A percentile compares a stretch with the other conserved stretches of the same genome.
Evolutionary conservation across 768 basidiomycete species (phyloP).

Genomic region (Amanita molliuscula): DNA sequence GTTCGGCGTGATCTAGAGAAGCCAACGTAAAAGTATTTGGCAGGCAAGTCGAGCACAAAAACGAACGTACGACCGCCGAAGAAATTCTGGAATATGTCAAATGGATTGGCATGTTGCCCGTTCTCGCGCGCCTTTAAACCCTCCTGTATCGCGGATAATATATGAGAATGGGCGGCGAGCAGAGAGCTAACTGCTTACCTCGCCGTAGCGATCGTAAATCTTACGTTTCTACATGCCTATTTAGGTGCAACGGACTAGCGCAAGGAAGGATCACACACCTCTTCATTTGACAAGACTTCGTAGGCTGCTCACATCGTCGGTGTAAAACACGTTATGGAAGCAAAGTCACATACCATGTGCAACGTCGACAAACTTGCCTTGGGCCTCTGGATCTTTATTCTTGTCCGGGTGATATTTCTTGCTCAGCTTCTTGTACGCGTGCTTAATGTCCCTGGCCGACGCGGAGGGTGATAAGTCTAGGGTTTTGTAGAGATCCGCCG

Average conservation of each 20-base stretch:
- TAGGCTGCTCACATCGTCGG: constrained; percentile 48
- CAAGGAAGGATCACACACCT: constrained; percentile 36
- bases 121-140: constrained; percentile 88
- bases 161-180: constrained; percentile 1
- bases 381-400: constrained; percentile 76
- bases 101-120: constrained; percentile 82
- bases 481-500: constrained; percentile 73
- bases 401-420: constrained; percentile 93
- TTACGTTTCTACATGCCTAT: constrained; percentile 58
- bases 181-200: constrained; percentile 32
- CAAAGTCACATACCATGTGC: constrained; percentile 55
- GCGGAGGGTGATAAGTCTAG: constrained; percentile 75
- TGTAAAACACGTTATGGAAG: background rate
- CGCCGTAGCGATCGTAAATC: constrained; percentile 92
- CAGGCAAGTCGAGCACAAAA: background rate
- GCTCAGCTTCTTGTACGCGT: constrained; percentile 85
- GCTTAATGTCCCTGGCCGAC: constrained; percentile 80
- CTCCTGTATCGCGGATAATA: constrained; percentile 37
- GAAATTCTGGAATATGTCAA: constrained; percentile 90
- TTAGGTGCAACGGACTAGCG: constrained; percentile 5
- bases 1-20: constrained; percentile 39
- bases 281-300: constrained; percentile 83
- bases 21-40: background rate
- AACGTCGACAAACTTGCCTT: constrained; percentile 84
- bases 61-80: constrained; percentile 69